These are phyloP conservation scores for Corymbia calophylla DNA, from an alignment of 441 rosid species.

Conservation along the genomic window DNA sequence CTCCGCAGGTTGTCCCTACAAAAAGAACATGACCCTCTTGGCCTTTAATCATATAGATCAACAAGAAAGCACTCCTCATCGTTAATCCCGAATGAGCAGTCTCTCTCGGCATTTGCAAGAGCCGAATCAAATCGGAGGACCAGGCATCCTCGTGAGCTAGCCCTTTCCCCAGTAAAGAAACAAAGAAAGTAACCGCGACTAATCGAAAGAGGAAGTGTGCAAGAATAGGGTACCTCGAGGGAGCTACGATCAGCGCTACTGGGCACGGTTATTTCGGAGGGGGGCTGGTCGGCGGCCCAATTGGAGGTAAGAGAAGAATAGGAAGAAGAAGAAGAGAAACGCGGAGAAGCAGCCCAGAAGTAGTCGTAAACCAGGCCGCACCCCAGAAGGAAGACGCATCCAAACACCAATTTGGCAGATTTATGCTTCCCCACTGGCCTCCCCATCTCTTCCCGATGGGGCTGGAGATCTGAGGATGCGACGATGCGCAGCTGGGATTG, in stretches of 20 bases:
- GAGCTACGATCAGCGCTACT: constrained; percentile 3
- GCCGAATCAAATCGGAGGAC: not conserved
- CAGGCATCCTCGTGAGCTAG: not conserved
- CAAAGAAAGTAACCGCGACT: not conserved
- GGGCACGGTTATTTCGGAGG: constrained; percentile 6
- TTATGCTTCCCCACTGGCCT: constrained; percentile 45
- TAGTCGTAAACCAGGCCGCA: constrained; percentile 58
- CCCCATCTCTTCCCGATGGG: constrained; percentile 26
- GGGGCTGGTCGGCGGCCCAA: constrained; percentile 16
- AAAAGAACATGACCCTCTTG: not conserved
- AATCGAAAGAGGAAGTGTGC: not conserved
- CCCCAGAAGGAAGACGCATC: constrained; percentile 41
- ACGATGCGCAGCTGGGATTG: not conserved
- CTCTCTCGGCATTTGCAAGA: not conserved
- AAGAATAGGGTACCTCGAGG: constrained; percentile 12
- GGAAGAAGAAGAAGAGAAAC: constrained; percentile 21
- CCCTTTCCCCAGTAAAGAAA: not conserved
- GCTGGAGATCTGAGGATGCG: not conserved
- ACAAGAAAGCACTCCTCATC: not conserved
- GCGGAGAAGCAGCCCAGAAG: constrained; percentile 77
- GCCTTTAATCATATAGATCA: not conserved
- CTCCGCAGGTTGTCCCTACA: constrained; percentile 29
- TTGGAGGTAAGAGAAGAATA: constrained; percentile 21
- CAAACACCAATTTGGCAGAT: constrained; percentile 33
- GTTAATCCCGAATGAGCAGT: not conserved